Conservation (phyloP, 805 yeast species). For the Wickerhamiella musiphila region DNA sequence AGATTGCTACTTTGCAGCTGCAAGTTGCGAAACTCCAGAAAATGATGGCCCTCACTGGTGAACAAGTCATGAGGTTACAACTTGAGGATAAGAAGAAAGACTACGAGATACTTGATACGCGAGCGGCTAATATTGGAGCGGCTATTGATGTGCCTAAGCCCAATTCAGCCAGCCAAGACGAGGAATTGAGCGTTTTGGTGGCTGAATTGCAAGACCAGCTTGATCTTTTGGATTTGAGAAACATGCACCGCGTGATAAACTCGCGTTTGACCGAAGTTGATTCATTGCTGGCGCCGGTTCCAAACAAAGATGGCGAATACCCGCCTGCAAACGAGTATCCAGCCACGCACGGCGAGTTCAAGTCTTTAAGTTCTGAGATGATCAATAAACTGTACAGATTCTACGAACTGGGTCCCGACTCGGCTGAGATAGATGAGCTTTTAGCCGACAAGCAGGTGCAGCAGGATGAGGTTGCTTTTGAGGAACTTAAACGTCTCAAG, state of each 20-base stretch:
- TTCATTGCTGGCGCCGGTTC: constrained; percentile 44
- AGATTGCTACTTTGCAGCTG: constrained; percentile 20
- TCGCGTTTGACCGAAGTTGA: constrained; percentile 28
- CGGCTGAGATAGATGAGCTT: constrained; percentile 32
- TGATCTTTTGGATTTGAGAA: constrained; percentile 56
- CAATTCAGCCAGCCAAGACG: constrained; percentile 6
- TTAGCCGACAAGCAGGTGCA: constrained; percentile 25
- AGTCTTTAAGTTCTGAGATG: constrained; percentile 30
- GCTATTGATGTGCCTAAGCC: neutral
- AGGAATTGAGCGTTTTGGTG: constrained; percentile 67
- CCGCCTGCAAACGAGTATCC: constrained; percentile 51
- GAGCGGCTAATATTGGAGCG: constrained; percentile 14
- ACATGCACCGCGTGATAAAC: constrained; percentile 54
- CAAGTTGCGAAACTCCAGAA: constrained; percentile 48
- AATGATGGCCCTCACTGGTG: constrained; percentile 60
- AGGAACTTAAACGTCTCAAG: constrained; percentile 18
- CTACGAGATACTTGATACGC: constrained; percentile 11
- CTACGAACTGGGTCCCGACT: constrained; percentile 62
- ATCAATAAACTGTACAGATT: constrained; percentile 20
- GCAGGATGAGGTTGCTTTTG: constrained; percentile 18
- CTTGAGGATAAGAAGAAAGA: constrained; percentile 31
- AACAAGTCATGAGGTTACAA: constrained; percentile 56
- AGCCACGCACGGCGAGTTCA: constrained; percentile 35
- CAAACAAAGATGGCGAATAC: constrained; percentile 63
- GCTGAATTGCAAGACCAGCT: constrained; percentile 82